These are phyloP conservation scores for Microbotryum saponariae DNA, from an alignment of 1,284 basidiomycete species.

Conservation along the genomic window DNA sequence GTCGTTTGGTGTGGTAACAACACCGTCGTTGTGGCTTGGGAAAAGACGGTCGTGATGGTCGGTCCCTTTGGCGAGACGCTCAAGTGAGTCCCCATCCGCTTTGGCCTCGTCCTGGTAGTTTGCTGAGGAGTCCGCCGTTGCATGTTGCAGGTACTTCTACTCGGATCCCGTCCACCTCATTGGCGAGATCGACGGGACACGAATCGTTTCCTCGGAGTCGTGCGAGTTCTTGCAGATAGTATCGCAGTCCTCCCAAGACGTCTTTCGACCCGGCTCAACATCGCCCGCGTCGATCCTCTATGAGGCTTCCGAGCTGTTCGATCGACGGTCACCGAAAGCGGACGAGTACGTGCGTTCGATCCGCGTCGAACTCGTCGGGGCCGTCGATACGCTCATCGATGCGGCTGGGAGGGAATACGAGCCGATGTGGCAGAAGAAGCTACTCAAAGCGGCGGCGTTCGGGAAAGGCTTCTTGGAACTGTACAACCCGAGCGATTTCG, in stretches of 20 bases:
- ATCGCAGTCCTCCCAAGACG: conserved; percentile 64
- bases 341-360: conserved; percentile 89
- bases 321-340: conserved; percentile 72
- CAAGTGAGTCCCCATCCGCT: conserved; percentile 50
- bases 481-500: conserved; percentile 82
- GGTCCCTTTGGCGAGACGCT: conserved; percentile 86
- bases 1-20: conserved; percentile 97
- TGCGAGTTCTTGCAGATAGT: conserved; percentile 93
- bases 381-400: conserved; percentile 87
- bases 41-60: conserved; percentile 68
- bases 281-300: conserved; percentile 85
- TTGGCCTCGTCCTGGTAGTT: too few species aligned
- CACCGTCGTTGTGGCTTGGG: conserved; percentile 81
- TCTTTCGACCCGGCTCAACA: conserved; percentile 86
- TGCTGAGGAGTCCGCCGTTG: not conserved
- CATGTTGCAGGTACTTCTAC: conserved; percentile 61
- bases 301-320: conserved; percentile 85
- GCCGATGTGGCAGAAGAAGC: conserved; percentile 72
- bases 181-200: conserved; percentile 79
- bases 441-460: conserved; percentile 90
- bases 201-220: conserved; percentile 66
- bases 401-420: conserved; percentile 92
- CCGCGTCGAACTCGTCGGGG: conserved; percentile 70
- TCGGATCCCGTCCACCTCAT: conserved; percentile 66
- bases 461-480: conserved; percentile 88